These are phyloP conservation scores for Kurtzmaniella quercitrusa DNA, from an alignment of 1,139 yeast species.

Conservation along the genomic window DNA sequence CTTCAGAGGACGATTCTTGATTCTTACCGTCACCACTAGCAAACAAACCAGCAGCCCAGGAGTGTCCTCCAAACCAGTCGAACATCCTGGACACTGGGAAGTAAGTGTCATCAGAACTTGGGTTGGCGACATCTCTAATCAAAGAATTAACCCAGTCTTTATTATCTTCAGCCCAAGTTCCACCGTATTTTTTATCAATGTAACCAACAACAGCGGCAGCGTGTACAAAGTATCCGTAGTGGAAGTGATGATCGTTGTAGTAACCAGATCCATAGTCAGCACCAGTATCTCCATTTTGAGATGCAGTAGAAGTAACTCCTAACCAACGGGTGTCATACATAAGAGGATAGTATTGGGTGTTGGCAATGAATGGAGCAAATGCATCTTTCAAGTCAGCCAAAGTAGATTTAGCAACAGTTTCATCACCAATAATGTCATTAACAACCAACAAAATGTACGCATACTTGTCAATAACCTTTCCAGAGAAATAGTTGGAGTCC, in stretches of 20 bases:
- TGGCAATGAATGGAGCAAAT: slow-evolving; percentile 43
- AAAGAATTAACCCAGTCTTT: slow-evolving; percentile 62
- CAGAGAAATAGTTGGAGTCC: slow-evolving; percentile 60
- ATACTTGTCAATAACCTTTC: slow-evolving; percentile 71
- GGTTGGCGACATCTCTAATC: slow-evolving; percentile 77
- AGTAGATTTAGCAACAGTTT: slow-evolving; percentile 43
- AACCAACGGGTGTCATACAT: slow-evolving; percentile 65
- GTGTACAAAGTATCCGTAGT: slow-evolving; percentile 72
- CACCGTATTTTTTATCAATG: slow-evolving; percentile 56
- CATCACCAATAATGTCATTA: slow-evolving; percentile 55
- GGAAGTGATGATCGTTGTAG: slow-evolving; percentile 81
- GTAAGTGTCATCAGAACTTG: slow-evolving; percentile 51
- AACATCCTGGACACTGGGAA: slow-evolving; percentile 78
- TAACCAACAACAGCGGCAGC: slow-evolving; percentile 74
- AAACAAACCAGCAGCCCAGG: slow-evolving; percentile 80
- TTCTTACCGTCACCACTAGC: slow-evolving; percentile 72
- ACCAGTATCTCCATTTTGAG: slow-evolving; percentile 42
- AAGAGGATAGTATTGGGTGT: slow-evolving; percentile 54
- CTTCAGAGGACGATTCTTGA: slow-evolving; percentile 79
- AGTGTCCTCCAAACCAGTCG: slow-evolving; percentile 80
- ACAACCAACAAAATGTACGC: slow-evolving; percentile 67
- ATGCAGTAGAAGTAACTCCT: slow-evolving; percentile 66
- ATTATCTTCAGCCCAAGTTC: slow-evolving; percentile 63
- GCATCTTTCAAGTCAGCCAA: slow-evolving; percentile 51
- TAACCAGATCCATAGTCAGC: slow-evolving; percentile 57